Base-by-base conservation (phyloP, 2,329 filamentous ascomycete species). In the Colletotrichum sansevieriae region DNA sequence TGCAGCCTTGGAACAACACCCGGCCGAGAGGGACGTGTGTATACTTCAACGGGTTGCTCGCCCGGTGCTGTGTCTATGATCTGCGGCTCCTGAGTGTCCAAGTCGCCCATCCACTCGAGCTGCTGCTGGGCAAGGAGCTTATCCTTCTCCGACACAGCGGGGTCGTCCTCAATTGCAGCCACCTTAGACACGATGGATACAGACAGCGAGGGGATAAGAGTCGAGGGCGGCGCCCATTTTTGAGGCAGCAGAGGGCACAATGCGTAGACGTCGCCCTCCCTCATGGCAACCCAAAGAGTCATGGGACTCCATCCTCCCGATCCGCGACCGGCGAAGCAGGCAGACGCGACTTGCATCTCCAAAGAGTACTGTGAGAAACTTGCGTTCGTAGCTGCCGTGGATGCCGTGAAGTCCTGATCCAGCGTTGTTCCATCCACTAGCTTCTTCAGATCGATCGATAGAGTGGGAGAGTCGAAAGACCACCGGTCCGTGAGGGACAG, bases 221-320 rank as follows among this genome's bases (percentile, higher is more conserved):
- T 91, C 1, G 90, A 86, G 13, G 91, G 90, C 25, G 92, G 90
- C 25, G 92, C 89, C 94, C 95, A 98, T 74, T 91, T 93, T 59
- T 90, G 90, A 0, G 96, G 96, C 37, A 99, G 83, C 46, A 99
- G 85, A 2, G 96, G 96, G 76, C 95, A 98, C 9, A 99, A 83
- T 2, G 95, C 95, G 76, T 99, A 99, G 6, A 98, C 87, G 76
- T 98, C 95, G 3, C 96, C 96, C 68, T 94, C 92, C 43, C 90
- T 89, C 92, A 98, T 99, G n/a, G 95, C 94, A 59, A 98, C 83
- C 93, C 95, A 99, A 11, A 99, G 84, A 0, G 96, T 98, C 92
- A 98, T 98, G 10, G 95, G 90, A 8, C 94, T 92, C 96, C 96
- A 99, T 62, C 94, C 94, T 13, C 94, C 95, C 7, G 88, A 87